phyloP scores from a whole-genome alignment of 306 rosid genomes.

The Prunus dulcis region DNA sequence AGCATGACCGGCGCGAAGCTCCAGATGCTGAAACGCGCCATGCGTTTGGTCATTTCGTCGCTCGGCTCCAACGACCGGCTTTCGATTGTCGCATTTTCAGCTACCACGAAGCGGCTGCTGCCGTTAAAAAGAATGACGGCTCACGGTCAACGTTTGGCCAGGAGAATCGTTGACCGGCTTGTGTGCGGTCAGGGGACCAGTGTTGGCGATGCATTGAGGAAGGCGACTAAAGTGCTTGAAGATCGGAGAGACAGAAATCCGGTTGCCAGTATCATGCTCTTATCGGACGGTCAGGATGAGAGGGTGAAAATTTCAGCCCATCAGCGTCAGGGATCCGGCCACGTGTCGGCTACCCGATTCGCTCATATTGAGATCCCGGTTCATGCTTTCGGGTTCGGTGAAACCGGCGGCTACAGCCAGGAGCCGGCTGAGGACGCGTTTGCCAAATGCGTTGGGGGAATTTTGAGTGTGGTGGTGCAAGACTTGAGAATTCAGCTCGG shows the following conservation, averaged over 20 bases:
- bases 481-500: conserved; percentile 66
- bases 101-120: conserved; percentile 45
- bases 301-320: conserved; percentile 7
- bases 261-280: conserved; percentile 61
- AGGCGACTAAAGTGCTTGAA: conserved; percentile 64
- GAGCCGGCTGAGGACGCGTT: conserved; percentile 73
- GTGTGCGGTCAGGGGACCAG: conserved; percentile 43
- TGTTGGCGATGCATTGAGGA: conserved; percentile 56
- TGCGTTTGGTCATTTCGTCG: conserved; percentile 71
- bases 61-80: conserved; percentile 69
- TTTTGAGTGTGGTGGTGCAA: conserved; percentile 68
- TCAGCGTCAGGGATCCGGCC: conserved; percentile 39
- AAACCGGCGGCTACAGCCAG: conserved; percentile 40
- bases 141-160: conserved; percentile 62
- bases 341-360: conserved; percentile 60
- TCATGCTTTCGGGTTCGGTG: conserved; percentile 63
- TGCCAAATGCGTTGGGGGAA: conserved; percentile 67
- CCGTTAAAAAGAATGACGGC: conserved; percentile 64
- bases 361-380: conserved; percentile 85
- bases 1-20: conserved; percentile 73
- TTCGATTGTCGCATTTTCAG: conserved; percentile 74
- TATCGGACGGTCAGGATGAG: conserved; percentile 77
- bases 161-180: conserved; percentile 60
- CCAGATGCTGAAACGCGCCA: conserved; percentile 76
- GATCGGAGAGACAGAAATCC: conserved; percentile 77